Evolutionary conservation across 2,329 filamentous ascomycete species (phyloP).

Genomic region (Fusarium sp.): DNA sequence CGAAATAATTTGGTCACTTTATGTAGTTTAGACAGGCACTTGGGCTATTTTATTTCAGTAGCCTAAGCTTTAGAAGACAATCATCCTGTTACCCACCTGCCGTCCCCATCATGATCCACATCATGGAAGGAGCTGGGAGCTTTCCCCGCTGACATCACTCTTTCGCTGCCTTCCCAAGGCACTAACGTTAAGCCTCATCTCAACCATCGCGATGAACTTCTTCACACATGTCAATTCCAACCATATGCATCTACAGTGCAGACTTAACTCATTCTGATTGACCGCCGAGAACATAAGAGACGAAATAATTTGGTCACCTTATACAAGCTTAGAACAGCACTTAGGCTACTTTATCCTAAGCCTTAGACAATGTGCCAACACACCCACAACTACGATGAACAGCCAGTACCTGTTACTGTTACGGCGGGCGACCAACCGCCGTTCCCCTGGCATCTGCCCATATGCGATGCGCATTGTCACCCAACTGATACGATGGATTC

Average conservation of each 20-base stretch:
- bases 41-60: no score
- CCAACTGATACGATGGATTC: slow-evolving; percentile 80
- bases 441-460: slow-evolving; percentile 76
- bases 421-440: neutral
- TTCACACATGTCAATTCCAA: neutral
- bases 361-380: slow-evolving; percentile 20
- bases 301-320: neutral
- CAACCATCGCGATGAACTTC: slow-evolving; percentile 2
- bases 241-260: neutral
- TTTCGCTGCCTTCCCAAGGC: neutral
- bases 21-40: rapidly evolving
- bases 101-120: slow-evolving; percentile 22
- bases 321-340: neutral
- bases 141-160: slow-evolving; percentile 33
- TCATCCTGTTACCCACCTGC: neutral
- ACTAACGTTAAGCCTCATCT: slow-evolving; percentile 1
- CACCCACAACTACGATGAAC: slow-evolving; percentile 14
- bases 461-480: slow-evolving; percentile 86
- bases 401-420: neutral
- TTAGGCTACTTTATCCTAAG: neutral
- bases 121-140: neutral
- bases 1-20: no score
- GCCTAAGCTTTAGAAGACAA: no score
- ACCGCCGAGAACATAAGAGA: neutral
- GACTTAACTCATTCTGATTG: neutral